Evolutionary conservation across 192 early-diverging fungal genomes (phyloP).

Genomic region (Coemansia sp.): DNA sequence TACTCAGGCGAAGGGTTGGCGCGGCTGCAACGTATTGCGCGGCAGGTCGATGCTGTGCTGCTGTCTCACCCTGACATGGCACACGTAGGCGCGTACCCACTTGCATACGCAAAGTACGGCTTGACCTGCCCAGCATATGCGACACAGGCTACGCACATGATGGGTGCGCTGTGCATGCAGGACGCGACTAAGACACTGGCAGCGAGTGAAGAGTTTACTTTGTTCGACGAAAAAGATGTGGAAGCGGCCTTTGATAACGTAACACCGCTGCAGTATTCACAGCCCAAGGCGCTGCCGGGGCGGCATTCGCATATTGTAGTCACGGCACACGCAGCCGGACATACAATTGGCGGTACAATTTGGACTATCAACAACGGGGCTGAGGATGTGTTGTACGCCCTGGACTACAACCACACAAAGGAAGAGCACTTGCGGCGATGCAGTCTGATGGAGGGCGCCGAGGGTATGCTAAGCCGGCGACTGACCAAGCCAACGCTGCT

Average conservation of each 20-base stretch:
- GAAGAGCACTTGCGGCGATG: conserved; percentile 66
- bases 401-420: conserved; percentile 92
- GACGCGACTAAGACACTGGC: conserved; percentile 75
- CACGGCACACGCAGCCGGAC: conserved; percentile 89
- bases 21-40: conserved; percentile 74
- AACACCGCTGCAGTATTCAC: conserved; percentile 79
- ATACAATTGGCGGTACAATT: conserved; percentile 92
- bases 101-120: conserved; percentile 74
- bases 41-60: conserved; percentile 85
- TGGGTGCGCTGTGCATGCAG: conserved; percentile 82
- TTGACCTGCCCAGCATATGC: conserved; percentile 85
- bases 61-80: conserved; percentile 85
- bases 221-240: conserved; percentile 78
- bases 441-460: conserved; percentile 46
- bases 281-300: conserved; percentile 73
- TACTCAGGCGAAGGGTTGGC: conserved; percentile 71
- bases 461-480: conserved; percentile 63
- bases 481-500: conserved; percentile 82
- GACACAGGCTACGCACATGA: conserved; percentile 88
- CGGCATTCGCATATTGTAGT: conserved; percentile 75
- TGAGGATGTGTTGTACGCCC: conserved; percentile 91
- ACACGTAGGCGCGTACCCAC: conserved; percentile 84
- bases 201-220: conserved; percentile 68
- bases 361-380: conserved; percentile 96
- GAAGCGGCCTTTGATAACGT: conserved; percentile 83